These are phyloP conservation scores for Massarina eburnea DNA, from an alignment of 2,329 filamentous ascomycete genomes.

Conservation along the genomic window DNA sequence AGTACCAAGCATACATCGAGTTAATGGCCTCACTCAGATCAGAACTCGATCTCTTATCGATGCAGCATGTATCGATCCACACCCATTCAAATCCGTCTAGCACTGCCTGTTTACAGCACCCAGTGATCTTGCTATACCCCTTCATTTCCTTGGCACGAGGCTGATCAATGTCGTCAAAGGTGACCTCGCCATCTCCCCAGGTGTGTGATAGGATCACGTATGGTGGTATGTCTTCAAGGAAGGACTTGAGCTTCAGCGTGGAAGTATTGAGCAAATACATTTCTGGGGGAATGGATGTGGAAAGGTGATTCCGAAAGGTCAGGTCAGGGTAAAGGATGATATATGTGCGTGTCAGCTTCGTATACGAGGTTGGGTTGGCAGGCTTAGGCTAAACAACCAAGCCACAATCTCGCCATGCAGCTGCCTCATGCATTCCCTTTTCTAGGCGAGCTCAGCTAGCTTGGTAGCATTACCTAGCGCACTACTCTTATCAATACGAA, in stretches of 20 bases:
- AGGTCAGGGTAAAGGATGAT: no score
- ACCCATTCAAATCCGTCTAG: conserved; percentile 1
- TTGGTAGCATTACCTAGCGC: no score
- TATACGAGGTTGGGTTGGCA: no score
- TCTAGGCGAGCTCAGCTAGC: no score
- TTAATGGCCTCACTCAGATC: conserved; percentile 18
- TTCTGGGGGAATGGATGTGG: background rate
- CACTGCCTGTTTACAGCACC: background rate
- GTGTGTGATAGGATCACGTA: conserved; percentile 11
- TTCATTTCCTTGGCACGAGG: conserved; percentile 1
- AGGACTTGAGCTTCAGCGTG: background rate
- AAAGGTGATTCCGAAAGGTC: no score
- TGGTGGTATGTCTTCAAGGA: conserved; percentile 1
- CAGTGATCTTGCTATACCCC: conserved; percentile 3
- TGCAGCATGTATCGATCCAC: conserved; percentile 13
- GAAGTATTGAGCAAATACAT: conserved; percentile 4
- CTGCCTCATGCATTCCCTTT: no score
- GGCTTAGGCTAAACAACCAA: no score
- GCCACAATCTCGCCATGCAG: no score
- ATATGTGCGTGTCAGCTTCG: no score
- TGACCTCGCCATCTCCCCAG: conserved; percentile 7
- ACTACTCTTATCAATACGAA: no score
- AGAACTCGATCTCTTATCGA: conserved; percentile 15
- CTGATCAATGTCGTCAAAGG: conserved; percentile 7
- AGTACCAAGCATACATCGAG: conserved; percentile 18